phyloP scores from a whole-genome alignment of 1,139 yeast genomes.

The Eremothecium cymbalariae region DNA sequence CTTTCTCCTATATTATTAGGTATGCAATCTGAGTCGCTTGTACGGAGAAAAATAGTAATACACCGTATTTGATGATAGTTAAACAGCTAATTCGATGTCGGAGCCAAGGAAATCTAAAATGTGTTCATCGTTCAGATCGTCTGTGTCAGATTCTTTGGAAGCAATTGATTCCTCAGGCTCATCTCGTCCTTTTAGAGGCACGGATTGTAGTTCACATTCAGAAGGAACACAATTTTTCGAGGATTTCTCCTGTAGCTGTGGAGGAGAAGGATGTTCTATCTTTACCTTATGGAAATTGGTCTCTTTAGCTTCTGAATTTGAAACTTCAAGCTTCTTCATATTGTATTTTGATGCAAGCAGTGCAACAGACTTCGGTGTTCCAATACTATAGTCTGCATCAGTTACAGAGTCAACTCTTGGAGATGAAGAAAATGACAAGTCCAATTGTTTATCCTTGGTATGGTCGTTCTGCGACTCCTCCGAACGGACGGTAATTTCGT shows the following conservation, averaged over 20 bases:
- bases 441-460: neutral
- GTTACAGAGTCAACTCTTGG: neutral
- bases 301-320: neutral
- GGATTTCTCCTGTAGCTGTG: neutral
- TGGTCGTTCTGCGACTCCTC: neutral
- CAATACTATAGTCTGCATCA: neutral
- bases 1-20: too few species aligned
- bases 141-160: neutral
- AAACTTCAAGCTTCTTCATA: neutral
- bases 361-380: neutral
- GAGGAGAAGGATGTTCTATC: neutral
- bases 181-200: too few species aligned
- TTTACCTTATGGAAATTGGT: neutral
- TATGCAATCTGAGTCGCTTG: too few species aligned
- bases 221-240: neutral
- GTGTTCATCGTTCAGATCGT: neutral
- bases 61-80: neutral
- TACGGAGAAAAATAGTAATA: neutral
- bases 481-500: neutral
- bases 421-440: neutral
- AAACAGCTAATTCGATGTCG: conserved; percentile 2
- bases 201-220: too few species aligned
- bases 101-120: conserved; percentile 5
- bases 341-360: neutral
- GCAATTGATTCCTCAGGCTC: too few species aligned